Percentiles rank a stretch among this genome's conserved stretches.
These are phyloP conservation scores for Pontederia crassipes DNA, from an alignment of 176 grass and related monocot species.

Conservation along the genomic window DNA sequence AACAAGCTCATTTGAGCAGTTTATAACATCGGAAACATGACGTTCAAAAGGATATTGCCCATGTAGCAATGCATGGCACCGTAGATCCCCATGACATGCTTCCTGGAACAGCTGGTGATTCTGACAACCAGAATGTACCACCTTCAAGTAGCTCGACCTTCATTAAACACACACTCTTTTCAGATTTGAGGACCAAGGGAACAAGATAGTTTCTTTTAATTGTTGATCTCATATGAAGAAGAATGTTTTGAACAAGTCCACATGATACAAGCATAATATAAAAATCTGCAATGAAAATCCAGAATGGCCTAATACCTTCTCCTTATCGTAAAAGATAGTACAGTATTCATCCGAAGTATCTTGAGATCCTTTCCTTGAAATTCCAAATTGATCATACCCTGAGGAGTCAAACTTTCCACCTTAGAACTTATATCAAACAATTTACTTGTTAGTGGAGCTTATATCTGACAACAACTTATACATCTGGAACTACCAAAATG, in stretches of 20 bases:
- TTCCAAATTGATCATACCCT: slow-evolving; percentile 98
- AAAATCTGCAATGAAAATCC: background rate
- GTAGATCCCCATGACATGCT: slow-evolving; percentile 88
- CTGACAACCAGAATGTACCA: slow-evolving; percentile 96
- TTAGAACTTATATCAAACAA: no score
- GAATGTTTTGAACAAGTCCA: background rate
- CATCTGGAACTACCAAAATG: no score
- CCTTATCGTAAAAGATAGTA: slow-evolving; percentile 97
- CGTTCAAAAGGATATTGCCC: slow-evolving; percentile 87
- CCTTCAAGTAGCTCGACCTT: slow-evolving; percentile 98
- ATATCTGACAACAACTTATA: no score
- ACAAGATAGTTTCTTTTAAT: background rate
- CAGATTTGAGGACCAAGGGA: slow-evolving; percentile 6
- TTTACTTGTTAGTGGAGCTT: background rate
- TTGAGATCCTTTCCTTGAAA: slow-evolving; percentile 95
- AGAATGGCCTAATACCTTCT: slow-evolving; percentile 45
- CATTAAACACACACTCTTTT: slow-evolving; percentile 26
- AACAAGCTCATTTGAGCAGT: background rate
- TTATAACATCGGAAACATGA: background rate
- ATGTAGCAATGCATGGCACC: slow-evolving; percentile 82
- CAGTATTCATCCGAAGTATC: slow-evolving; percentile 89
- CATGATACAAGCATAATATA: background rate
- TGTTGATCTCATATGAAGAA: background rate
- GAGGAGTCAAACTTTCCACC: background rate
- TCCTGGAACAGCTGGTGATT: slow-evolving; percentile 90